Evolutionary conservation across 805 yeast species (phyloP), one percentile per base, ranked within the genome.

Genomic region (Sugiyamaella smithiae): DNA sequence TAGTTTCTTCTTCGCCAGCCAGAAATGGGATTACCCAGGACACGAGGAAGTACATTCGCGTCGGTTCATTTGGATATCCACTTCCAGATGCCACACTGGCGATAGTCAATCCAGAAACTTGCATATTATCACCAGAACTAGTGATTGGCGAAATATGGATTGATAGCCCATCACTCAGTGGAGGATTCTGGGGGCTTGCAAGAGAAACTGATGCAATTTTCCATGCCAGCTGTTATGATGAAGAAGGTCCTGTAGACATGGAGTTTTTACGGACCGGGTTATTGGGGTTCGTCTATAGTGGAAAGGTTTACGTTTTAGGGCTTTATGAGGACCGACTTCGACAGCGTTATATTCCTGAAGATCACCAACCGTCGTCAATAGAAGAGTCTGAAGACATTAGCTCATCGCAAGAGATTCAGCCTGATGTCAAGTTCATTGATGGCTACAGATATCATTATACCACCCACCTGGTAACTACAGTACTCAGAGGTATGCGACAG

Each of bases 101-200:
- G 0, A 80, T 93, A 24, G 98, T 93, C 0, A 89, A 95, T 62
- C 98, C 98, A 0, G 98, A 93, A 52, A 88, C 91, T 50, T 77
- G 83, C 31, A 71, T 82, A 1, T 69, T 93, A 14, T 85, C 88
- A 3, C 80, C 82, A 1, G 83, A 77, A 42, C 78, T 86, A 60
- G 88, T 85, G 54, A 87, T 93, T 12, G 99, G 99, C 23, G 99
- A 93, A 65, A 83, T 93, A 28, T 93, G 98, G 98, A 86, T 93
- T n/a, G 97, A 90, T 59, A 84, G 95, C 37, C 91, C 91, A 1
- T 85, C 95, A 52, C 68, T 93, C 5, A 83, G 95, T 1, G 97
- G 96, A 12, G 96, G 96, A 0, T 87, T 85, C 61, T 88, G 89
- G 83, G 90, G 81, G 1, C 65, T 78, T 16, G 82, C 68, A 22